Evolutionary conservation across 305 asterid genomes (phyloP).

Genomic region (Ilex paraguariensis): DNA sequence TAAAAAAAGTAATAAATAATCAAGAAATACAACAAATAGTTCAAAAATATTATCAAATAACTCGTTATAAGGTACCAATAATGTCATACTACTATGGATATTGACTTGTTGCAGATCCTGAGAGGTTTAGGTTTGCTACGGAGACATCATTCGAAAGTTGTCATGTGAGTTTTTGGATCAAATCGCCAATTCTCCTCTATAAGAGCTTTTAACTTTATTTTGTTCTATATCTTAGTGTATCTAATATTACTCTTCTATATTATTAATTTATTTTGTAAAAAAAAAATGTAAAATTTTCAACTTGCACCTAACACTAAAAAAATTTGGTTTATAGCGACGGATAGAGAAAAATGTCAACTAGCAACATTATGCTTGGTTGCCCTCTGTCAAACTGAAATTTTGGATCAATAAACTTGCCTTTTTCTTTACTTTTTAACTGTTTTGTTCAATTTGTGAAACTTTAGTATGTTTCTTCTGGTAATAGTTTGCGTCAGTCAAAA

Average conservation of each 20-base stretch:
- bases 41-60: too few relatives aligned
- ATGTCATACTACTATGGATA: too few relatives aligned
- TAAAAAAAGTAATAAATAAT: too few relatives aligned
- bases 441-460: not conserved
- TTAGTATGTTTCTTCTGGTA: constrained; percentile 86
- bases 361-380: too few relatives aligned
- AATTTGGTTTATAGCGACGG: not conserved
- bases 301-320: not conserved
- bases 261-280: not conserved
- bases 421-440: not conserved
- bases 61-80: too few relatives aligned
- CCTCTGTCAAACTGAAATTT: too few relatives aligned
- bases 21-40: too few relatives aligned
- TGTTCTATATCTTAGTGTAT: not conserved
- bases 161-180: constrained; percentile 78
- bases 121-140: constrained; percentile 78
- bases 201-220: constrained; percentile 12
- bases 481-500: constrained; percentile 57
- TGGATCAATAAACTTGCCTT: too few relatives aligned
- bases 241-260: not conserved
- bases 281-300: too few relatives aligned
- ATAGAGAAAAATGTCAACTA: not conserved
- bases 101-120: constrained; percentile 46
- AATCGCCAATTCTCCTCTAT: constrained; percentile 61
- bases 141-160: constrained; percentile 84